A percentile compares a stretch with the other conserved stretches of the same genome.
Conservation (phyloP, 129 eudicot species). For the Calendula officinalis region DNA sequence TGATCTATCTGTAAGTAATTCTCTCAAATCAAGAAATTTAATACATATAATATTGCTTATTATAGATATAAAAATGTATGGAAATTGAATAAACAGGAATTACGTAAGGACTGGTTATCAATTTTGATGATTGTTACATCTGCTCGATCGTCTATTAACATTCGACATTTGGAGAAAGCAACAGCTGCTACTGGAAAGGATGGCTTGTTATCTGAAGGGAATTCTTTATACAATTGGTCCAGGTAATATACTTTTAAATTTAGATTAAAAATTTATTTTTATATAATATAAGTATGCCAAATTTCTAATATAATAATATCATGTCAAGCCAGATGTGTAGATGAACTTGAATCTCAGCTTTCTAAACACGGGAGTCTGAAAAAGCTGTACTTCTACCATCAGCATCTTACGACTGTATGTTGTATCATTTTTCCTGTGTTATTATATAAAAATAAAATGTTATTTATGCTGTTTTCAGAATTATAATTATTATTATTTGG, state of each 20-base stretch:
- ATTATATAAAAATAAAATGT: not conserved
- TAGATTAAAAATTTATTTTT: not conserved
- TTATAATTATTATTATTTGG: slow-evolving; percentile 18
- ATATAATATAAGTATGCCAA: slow-evolving; percentile 10
- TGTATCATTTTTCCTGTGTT: slow-evolving; percentile 11
- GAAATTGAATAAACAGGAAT: slow-evolving; percentile 55
- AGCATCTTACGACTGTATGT: slow-evolving; percentile 94
- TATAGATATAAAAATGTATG: not conserved
- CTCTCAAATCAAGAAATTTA: not conserved
- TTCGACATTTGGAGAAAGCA: slow-evolving; percentile 98
- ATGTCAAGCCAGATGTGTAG: slow-evolving; percentile 82
- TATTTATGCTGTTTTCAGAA: not conserved
- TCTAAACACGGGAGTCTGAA: slow-evolving; percentile 91
- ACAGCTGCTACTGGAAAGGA: slow-evolving; percentile 98
- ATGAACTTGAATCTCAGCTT: slow-evolving; percentile 94
- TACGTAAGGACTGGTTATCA: slow-evolving; percentile 95
- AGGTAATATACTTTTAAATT: slow-evolving; percentile 46
- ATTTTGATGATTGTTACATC: slow-evolving; percentile 96
- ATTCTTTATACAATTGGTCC: slow-evolving; percentile 97
- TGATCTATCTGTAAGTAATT: slow-evolving; percentile 80
- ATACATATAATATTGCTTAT: slow-evolving; percentile 1
- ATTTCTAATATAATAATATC: slow-evolving; percentile 20
- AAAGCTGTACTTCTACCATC: slow-evolving; percentile 97
- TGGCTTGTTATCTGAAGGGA: slow-evolving; percentile 95
- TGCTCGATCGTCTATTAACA: slow-evolving; percentile 92